Evolutionary conservation across 352 stramenopile genomes (phyloP), one percentile per base, ranked within the genome.

Genomic region (Globisporangium uncinulatum): DNA sequence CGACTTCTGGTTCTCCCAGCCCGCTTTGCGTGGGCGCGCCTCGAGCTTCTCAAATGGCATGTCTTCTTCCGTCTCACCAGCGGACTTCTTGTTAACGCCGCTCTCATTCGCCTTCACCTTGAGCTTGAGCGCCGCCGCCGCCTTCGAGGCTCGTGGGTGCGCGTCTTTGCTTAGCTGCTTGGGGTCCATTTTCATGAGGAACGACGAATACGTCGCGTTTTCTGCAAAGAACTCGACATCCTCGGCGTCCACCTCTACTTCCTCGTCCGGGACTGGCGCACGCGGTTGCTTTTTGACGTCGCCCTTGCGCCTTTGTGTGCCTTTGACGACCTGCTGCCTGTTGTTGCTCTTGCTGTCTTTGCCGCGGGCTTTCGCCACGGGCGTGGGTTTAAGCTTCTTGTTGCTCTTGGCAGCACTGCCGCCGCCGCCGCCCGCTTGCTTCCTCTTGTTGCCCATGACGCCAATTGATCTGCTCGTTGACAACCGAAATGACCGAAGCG

Each of bases 21-120:
- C 72, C 0, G 79, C 76, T 50, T 85, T 81, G 15, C 83, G 81
- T 42, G 78, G 77, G 0, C 64, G 71, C 46, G 79, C 79, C 63
- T 95, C 85, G 48, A 92, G 72, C 70, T 92, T 90, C 58, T 89
- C 80, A 6, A 91, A 61, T 9, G 79, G 77, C 67, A 86, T 73
- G 29, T 88, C 61, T 2, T 76, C 57, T 31, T 56, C 65, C 24
- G 24, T 29, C 24, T 29, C 24, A 4, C 24, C 24, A 29, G 24
- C 24, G 24, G 24, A 29, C 24, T 29, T 29, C 34, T 39, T 39
- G 4, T 85, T 65, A 0, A 52, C 65, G 4, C 66, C 44, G 4
- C 62, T 60, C 10, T 67, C 54, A 10, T 73, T 53, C 44, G 73
- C 50, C 24, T 53, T 54, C 2, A 39, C 41, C 29, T 53, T 60